A percentile compares a stretch with the other conserved stretches of the same genome.
These are phyloP conservation scores for Neofusicoccum umdonicola DNA, from an alignment of 2,329 filamentous ascomycete species.

Conservation along the genomic window DNA sequence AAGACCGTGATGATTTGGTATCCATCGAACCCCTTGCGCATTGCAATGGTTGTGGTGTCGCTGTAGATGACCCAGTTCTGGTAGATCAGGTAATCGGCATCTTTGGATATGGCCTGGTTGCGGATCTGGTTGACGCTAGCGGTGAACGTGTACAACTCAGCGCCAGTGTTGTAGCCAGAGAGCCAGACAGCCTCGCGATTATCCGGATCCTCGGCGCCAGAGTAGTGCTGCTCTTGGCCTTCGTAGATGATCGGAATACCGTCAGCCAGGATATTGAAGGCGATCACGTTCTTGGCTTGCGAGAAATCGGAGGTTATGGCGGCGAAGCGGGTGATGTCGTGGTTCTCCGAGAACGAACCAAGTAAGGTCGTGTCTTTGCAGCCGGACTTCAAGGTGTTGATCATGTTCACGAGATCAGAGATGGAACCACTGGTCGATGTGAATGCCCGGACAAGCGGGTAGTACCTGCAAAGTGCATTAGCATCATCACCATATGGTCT, in stretches of 20 bases:
- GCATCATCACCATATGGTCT: neutral
- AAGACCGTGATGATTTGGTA: conserved; percentile 46
- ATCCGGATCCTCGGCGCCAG: conserved; percentile 34
- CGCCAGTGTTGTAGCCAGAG: conserved; percentile 38
- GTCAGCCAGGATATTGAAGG: conserved; percentile 39
- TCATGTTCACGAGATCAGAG: conserved; percentile 34
- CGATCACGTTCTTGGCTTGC: conserved; percentile 39
- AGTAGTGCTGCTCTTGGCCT: conserved; percentile 44
- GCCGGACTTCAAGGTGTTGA: conserved; percentile 29
- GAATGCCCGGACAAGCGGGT: conserved; percentile 38
- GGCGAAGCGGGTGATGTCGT: conserved; percentile 42
- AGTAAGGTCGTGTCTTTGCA: conserved; percentile 40
- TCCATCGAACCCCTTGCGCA: conserved; percentile 45
- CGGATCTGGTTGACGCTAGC: conserved; percentile 43
- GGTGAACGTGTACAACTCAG: conserved; percentile 40
- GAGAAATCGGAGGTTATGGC: conserved; percentile 35
- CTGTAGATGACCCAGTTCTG: conserved; percentile 45
- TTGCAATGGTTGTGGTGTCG: conserved; percentile 43
- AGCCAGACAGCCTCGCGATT: conserved; percentile 42
- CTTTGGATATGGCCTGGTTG: conserved; percentile 40
- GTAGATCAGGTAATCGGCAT: conserved; percentile 41
- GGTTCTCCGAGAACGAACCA: conserved; percentile 42
- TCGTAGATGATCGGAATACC: conserved; percentile 45
- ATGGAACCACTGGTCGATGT: conserved; percentile 36
- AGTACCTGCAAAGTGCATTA: conserved; percentile 27